These are phyloP conservation scores for Botrytis galanthina DNA, from an alignment of 2,329 filamentous ascomycete genomes.

Conservation along the genomic window DNA sequence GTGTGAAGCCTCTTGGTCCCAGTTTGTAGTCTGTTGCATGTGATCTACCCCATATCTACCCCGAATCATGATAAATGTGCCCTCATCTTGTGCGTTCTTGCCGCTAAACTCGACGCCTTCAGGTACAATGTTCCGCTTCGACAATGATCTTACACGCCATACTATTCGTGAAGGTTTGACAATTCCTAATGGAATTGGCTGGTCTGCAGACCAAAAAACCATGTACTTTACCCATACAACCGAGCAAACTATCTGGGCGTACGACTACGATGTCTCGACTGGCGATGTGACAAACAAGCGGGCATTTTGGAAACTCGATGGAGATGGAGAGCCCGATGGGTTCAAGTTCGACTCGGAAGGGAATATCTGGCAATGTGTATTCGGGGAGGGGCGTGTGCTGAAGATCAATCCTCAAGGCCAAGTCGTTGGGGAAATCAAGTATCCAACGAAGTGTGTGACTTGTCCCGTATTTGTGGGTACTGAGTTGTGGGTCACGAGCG, in stretches of 20 bases:
- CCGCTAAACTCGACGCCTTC: neutral
- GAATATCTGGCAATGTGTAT: slow-evolving; percentile 87
- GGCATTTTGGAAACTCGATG: slow-evolving; percentile 65
- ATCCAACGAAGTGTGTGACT: slow-evolving; percentile 78
- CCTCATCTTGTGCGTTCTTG: neutral
- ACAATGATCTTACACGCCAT: slow-evolving; percentile 57
- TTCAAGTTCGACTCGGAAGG: slow-evolving; percentile 81
- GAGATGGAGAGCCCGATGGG: slow-evolving; percentile 72
- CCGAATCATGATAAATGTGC: neutral
- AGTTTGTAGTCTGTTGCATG: neutral
- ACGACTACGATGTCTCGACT: slow-evolving; percentile 66
- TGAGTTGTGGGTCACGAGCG: slow-evolving; percentile 76
- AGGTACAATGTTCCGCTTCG: slow-evolving; percentile 74
- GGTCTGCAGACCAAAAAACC: slow-evolving; percentile 68
- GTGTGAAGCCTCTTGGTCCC: neutral
- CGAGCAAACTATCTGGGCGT: slow-evolving; percentile 66
- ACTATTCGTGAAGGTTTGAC: slow-evolving; percentile 62
- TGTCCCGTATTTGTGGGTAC: slow-evolving; percentile 78
- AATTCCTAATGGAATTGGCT: slow-evolving; percentile 84
- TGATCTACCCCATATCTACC: neutral
- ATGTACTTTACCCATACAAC: slow-evolving; percentile 77
- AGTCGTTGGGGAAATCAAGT: slow-evolving; percentile 68
- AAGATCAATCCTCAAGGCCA: slow-evolving; percentile 65
- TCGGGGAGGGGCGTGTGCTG: slow-evolving; percentile 72
- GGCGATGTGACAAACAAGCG: slow-evolving; percentile 67